A percentile compares a stretch with the other conserved stretches of the same genome.
Conservation (phyloP, 768 basidiomycete genomes). For the Mycena kentingensis region DNA sequence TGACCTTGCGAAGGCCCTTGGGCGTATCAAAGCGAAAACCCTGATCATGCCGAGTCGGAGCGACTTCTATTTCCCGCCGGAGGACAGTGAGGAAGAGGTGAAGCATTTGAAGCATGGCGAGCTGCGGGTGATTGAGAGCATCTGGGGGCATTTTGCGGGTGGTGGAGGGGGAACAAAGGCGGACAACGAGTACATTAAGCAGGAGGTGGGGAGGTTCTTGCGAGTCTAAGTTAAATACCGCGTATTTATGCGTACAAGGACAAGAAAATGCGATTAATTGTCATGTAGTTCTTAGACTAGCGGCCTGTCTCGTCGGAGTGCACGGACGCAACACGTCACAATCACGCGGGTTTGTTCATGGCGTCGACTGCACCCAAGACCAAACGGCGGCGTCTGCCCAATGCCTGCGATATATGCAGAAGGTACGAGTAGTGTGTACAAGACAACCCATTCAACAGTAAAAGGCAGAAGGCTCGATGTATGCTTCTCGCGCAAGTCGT, state of each 20-base stretch:
- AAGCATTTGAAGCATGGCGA: slow-evolving; percentile 15
- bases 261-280: too few relatives aligned
- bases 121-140: slow-evolving; percentile 19
- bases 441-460: not conserved
- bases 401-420: slow-evolving; percentile 64
- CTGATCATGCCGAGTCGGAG: slow-evolving; percentile 20
- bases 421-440: slow-evolving; percentile 55
- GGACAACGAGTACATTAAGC: slow-evolving; percentile 17
- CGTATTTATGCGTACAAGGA: too few relatives aligned
- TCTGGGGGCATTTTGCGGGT: slow-evolving; percentile 22
- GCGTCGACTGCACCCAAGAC: slow-evolving; percentile 39
- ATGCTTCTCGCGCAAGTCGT: slow-evolving; percentile 22
- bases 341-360: too few relatives aligned
- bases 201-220: slow-evolving; percentile 11
- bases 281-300: too few relatives aligned
- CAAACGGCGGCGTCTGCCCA: slow-evolving; percentile 42
- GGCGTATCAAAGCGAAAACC: slow-evolving; percentile 13
- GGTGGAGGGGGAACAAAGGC: slow-evolving; percentile 18
- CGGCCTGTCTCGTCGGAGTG: too few relatives aligned
- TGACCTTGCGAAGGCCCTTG: slow-evolving; percentile 16
- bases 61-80: slow-evolving; percentile 20
- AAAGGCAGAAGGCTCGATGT: slow-evolving; percentile 46
- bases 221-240: too few relatives aligned
- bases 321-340: too few relatives aligned
- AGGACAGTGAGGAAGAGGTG: slow-evolving; percentile 19